Percentiles rank a stretch among this genome's conserved stretches.
phyloP scores from a whole-genome alignment of 106 monocot species.

The Phalaenopsis equestris region DNA sequence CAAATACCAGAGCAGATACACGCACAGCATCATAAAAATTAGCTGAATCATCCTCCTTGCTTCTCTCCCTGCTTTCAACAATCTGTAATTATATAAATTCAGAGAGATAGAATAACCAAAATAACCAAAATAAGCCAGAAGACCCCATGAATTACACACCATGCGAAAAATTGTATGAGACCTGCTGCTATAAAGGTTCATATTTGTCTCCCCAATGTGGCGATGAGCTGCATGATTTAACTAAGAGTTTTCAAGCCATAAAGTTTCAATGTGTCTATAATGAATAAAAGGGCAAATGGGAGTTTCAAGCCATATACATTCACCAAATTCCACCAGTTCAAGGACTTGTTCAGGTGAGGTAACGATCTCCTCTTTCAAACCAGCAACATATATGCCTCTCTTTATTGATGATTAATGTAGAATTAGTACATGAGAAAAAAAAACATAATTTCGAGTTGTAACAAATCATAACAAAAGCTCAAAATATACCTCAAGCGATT shows the following conservation, averaged over 20 bases:
- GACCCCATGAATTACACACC: slow-evolving; percentile 26
- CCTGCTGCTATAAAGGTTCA: slow-evolving; percentile 95
- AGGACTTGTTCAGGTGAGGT: slow-evolving; percentile 79
- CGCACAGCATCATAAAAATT: slow-evolving; percentile 88
- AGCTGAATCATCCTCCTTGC: slow-evolving; percentile 21
- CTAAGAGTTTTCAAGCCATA: not conserved
- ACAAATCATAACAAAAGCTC: not conserved
- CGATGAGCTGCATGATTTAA: slow-evolving; percentile 63
- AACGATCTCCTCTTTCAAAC: slow-evolving; percentile 93
- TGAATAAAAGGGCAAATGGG: slow-evolving; percentile 2
- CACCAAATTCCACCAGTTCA: slow-evolving; percentile 83
- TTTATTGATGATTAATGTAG: slow-evolving; percentile 18
- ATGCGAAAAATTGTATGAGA: slow-evolving; percentile 97
- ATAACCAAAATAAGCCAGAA: slow-evolving; percentile 3
- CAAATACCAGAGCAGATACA: slow-evolving; percentile 83
- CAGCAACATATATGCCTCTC: slow-evolving; percentile 98
- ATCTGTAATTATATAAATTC: slow-evolving; percentile 34
- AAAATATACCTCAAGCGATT: slow-evolving; percentile 71
- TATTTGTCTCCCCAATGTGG: slow-evolving; percentile 95
- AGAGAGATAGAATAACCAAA: not conserved
- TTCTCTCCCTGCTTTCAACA: slow-evolving; percentile 84
- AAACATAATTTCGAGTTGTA: not conserved
- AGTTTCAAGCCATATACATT: slow-evolving; percentile 50
- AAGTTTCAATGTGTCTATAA: not conserved
- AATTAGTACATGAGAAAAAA: not conserved